phyloP scores from a whole-genome alignment of 352 stramenopile species.

The Peronospora belbahrii region DNA sequence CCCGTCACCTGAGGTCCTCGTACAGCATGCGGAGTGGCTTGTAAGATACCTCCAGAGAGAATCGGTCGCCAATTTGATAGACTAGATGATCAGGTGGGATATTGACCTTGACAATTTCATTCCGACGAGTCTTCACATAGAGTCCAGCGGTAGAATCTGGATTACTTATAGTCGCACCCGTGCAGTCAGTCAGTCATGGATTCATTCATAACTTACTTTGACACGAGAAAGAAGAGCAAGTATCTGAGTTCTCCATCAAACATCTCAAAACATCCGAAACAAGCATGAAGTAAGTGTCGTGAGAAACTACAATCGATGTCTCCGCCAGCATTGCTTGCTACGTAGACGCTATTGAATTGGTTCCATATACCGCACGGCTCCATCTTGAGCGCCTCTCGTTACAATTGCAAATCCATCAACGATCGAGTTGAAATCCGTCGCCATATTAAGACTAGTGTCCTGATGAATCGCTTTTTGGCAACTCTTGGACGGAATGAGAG shows the following conservation, averaged over 20 bases:
- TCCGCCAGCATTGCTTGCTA: no score
- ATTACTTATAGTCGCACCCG: slow-evolving; percentile 53
- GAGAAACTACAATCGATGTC: no score
- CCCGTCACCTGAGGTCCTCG: slow-evolving; percentile 61
- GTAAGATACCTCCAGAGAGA: slow-evolving; percentile 87
- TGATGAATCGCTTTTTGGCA: slow-evolving; percentile 41
- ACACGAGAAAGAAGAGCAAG: no score
- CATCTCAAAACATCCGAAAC: no score
- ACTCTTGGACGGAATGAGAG: slow-evolving; percentile 26
- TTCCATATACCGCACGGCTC: slow-evolving; percentile 49
- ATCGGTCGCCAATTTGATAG: slow-evolving; percentile 97
- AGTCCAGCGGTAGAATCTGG: slow-evolving; percentile 83
- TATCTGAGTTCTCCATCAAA: no score
- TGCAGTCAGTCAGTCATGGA: slow-evolving; percentile 67
- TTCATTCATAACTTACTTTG: no score
- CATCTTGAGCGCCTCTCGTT: slow-evolving; percentile 40
- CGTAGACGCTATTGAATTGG: slow-evolving; percentile 14
- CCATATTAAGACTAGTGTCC: slow-evolving; percentile 50
- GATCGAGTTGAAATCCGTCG: slow-evolving; percentile 39
- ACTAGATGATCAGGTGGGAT: slow-evolving; percentile 84
- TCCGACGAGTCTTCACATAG: slow-evolving; percentile 90
- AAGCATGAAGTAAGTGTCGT: no score
- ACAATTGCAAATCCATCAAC: slow-evolving; percentile 54
- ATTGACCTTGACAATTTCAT: slow-evolving; percentile 84
- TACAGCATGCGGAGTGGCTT: slow-evolving; percentile 90